Conservation (phyloP, 164 flowering plant genomes). For the Umbilicus rupestris region DNA sequence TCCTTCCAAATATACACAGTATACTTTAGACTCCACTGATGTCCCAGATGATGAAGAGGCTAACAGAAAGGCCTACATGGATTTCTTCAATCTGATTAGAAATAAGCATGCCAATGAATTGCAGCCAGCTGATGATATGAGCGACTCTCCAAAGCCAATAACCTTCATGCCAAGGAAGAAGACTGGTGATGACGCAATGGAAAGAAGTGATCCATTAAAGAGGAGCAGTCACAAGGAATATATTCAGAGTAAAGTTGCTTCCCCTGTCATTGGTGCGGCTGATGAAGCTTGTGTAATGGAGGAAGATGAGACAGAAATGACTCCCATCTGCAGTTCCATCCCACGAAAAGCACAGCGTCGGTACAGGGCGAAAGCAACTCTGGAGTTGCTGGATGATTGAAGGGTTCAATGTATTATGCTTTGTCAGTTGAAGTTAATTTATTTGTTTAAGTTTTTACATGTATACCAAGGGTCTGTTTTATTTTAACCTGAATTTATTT, state of each 20-base stretch:
- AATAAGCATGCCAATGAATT: slow-evolving; percentile 17
- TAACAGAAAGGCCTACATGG: slow-evolving; percentile 52
- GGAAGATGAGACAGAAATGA: slow-evolving; percentile 45
- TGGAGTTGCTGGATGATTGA: neutral
- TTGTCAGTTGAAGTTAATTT: neutral
- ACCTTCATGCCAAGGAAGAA: slow-evolving; percentile 59
- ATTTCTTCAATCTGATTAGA: slow-evolving; percentile 36
- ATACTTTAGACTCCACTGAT: slow-evolving; percentile 47
- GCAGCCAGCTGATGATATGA: slow-evolving; percentile 17
- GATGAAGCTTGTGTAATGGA: slow-evolving; percentile 72
- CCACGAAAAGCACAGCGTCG: slow-evolving; percentile 37
- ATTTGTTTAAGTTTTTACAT: neutral
- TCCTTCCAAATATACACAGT: slow-evolving; percentile 63
- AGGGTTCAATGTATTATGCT: neutral
- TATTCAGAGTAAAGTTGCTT: slow-evolving; percentile 10
- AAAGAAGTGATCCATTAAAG: slow-evolving; percentile 13
- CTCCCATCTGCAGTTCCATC: slow-evolving; percentile 12
- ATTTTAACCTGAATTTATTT: no score
- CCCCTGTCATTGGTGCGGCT: slow-evolving; percentile 37
- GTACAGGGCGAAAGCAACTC: slow-evolving; percentile 37
- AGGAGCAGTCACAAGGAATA: slow-evolving; percentile 22
- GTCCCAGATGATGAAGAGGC: slow-evolving; percentile 49
- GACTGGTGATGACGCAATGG: slow-evolving; percentile 16
- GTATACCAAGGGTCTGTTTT: neutral
- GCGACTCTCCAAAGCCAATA: slow-evolving; percentile 39